A percentile compares a stretch with the other conserved stretches of the same genome.
Evolutionary conservation across 2,329 filamentous ascomycete species (phyloP).

Genomic region (Fusarium fracticaudum): DNA sequence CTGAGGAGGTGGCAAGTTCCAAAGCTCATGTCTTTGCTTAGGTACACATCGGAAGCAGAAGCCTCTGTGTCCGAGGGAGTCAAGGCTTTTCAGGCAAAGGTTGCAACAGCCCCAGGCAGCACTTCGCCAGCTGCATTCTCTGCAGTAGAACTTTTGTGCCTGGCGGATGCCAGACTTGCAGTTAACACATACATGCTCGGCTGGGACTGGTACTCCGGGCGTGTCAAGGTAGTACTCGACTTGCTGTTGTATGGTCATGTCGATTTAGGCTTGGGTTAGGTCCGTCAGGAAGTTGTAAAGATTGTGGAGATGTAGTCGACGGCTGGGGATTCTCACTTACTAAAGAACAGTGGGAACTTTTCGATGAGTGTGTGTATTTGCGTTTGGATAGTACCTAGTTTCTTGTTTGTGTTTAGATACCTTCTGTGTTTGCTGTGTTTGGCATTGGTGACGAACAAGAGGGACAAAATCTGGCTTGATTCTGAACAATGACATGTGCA

Average conservation of each 20-base stretch:
- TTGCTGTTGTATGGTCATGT: not conserved
- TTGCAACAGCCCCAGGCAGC: not conserved
- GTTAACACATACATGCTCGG: not conserved
- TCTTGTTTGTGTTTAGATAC: not conserved
- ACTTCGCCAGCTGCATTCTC: not conserved
- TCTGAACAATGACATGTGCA: not conserved
- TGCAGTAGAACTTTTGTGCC: not conserved
- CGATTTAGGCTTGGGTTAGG: not conserved
- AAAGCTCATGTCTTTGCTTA: not conserved
- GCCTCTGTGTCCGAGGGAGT: not conserved
- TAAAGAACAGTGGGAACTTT: not conserved
- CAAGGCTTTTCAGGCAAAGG: not conserved
- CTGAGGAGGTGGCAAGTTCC: not conserved
- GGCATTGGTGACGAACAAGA: not conserved
- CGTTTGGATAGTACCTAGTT: not conserved
- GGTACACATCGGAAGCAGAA: slow-evolving; percentile 10
- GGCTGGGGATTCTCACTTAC: not conserved
- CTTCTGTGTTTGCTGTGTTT: not conserved
- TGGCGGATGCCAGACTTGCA: not conserved
- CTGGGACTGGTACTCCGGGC: not conserved
- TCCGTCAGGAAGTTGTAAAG: too few species aligned
- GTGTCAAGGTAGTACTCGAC: not conserved
- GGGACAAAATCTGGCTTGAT: not conserved
- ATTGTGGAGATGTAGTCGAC: not conserved
- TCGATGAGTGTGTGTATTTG: not conserved